A percentile compares a stretch with the other conserved stretches of the same genome.
Conservation (phyloP, 768 basidiomycete genomes). For the Amanita exitialis region DNA sequence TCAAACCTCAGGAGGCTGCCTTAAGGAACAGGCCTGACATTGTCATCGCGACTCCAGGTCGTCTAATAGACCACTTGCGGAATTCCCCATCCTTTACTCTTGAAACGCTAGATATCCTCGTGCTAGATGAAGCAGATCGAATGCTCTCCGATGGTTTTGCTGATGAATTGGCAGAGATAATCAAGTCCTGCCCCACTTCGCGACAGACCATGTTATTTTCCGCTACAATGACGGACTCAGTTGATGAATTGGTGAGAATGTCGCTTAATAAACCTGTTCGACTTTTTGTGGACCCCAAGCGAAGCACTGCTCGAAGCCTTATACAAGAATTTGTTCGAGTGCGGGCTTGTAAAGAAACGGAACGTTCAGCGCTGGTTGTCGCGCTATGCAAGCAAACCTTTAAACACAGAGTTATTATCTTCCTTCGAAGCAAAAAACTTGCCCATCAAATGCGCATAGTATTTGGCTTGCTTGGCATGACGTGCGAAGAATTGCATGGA, state of each 20-base stretch:
- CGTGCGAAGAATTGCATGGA: constrained; percentile 89
- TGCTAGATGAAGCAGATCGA: constrained; percentile 95
- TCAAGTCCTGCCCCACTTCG: constrained; percentile 77
- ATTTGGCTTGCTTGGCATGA: constrained; percentile 82
- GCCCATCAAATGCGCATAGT: constrained; percentile 96
- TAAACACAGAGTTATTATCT: constrained; percentile 77
- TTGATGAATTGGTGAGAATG: constrained; percentile 89
- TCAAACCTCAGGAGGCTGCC: constrained; percentile 84
- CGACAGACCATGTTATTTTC: constrained; percentile 99
- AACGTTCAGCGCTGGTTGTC: constrained; percentile 68
- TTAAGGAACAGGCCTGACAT: constrained; percentile 87
- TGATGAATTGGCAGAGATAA: constrained; percentile 90
- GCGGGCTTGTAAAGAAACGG: constrained; percentile 65
- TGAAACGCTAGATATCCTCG: constrained; percentile 85
- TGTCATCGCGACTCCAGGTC: constrained; percentile 93
- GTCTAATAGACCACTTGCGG: constrained; percentile 93
- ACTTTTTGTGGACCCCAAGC: constrained; percentile 92
- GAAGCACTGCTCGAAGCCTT: constrained; percentile 75
- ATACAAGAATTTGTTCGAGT: constrained; percentile 95
- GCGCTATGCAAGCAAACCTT: constrained; percentile 86
- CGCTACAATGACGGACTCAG: constrained; percentile 96
- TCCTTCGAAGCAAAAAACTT: constrained; percentile 92
- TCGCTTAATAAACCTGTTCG: constrained; percentile 89
- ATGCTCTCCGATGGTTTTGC: constrained; percentile 96
- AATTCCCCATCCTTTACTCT: constrained; percentile 92